These are phyloP conservation scores for Gossypium davidsonii DNA, from an alignment of 441 rosid genomes.

Conservation along the genomic window DNA sequence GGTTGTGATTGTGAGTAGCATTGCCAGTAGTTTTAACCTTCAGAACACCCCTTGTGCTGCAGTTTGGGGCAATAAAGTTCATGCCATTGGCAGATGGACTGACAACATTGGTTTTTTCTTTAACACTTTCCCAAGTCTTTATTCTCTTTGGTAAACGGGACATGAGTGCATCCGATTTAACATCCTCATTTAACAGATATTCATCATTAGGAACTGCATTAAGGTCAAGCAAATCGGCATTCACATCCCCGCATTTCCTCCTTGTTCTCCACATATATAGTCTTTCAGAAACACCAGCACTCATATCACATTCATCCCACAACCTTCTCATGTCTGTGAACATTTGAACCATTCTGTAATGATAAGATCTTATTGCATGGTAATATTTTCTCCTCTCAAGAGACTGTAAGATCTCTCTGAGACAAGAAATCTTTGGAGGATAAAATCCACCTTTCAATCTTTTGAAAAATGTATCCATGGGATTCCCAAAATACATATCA, in stretches of 20 bases:
- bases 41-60: constrained; percentile 31
- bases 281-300: constrained; percentile 28
- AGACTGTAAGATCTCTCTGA: constrained; percentile 34
- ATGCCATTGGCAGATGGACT: constrained; percentile 21
- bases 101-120: constrained; percentile 18
- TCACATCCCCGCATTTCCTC: constrained; percentile 28
- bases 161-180: constrained; percentile 17
- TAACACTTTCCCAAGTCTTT: constrained; percentile 25
- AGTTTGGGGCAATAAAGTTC: constrained; percentile 24
- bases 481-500: constrained; percentile 52
- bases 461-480: constrained; percentile 41
- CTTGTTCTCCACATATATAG: constrained; percentile 40
- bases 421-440: constrained; percentile 42
- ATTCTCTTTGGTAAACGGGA: constrained; percentile 22
- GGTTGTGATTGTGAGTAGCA: constrained; percentile 23
- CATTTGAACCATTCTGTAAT: constrained; percentile 37
- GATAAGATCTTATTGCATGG: constrained; percentile 45
- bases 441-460: constrained; percentile 54
- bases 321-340: constrained; percentile 39
- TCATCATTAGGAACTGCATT: constrained; percentile 48
- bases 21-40: constrained; percentile 34
- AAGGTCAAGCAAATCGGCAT: constrained; percentile 42
- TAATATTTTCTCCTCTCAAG: constrained; percentile 39
- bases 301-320: constrained; percentile 38
- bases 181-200: constrained; percentile 28